These are phyloP conservation scores for Sporobolus alterniflorus DNA, from an alignment of 202 grass and related monocot species.

Conservation along the genomic window DNA sequence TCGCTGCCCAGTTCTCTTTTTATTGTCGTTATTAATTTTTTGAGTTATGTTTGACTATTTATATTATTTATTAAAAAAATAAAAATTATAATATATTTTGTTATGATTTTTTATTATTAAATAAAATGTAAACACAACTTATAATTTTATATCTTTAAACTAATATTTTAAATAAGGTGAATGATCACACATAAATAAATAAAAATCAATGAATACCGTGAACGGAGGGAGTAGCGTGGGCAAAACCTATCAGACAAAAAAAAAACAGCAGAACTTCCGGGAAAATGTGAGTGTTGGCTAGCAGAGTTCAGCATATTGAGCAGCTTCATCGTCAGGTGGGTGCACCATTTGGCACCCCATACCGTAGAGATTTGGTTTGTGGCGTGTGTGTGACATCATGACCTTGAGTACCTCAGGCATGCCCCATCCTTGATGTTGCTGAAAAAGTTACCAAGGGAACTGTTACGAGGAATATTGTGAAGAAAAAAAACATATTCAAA, in stretches of 20 bases:
- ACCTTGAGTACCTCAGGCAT: neutral
- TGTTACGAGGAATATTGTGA: neutral
- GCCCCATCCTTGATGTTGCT: slow-evolving; percentile 29
- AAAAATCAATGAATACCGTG: too few species aligned
- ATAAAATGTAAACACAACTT: too few species aligned
- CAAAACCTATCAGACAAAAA: neutral
- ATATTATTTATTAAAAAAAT: too few species aligned
- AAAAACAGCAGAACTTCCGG: neutral
- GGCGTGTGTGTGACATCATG: neutral
- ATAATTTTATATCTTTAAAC: too few species aligned
- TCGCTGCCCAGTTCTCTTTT: too few species aligned
- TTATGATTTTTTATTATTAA: too few species aligned
- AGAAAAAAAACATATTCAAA: neutral
- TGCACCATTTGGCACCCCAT: neutral
- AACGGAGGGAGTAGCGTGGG: too few species aligned
- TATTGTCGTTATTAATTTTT: too few species aligned
- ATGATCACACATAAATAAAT: too few species aligned
- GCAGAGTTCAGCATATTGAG: neutral
- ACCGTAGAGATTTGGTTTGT: neutral
- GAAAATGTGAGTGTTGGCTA: neutral
- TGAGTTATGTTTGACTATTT: too few species aligned
- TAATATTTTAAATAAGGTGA: too few species aligned
- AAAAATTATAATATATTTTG: too few species aligned
- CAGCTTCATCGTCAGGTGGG: neutral
- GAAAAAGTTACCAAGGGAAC: neutral